Conservation (phyloP, 2,329 filamentous ascomycete species). For the Penicillium psychrosexuale region DNA sequence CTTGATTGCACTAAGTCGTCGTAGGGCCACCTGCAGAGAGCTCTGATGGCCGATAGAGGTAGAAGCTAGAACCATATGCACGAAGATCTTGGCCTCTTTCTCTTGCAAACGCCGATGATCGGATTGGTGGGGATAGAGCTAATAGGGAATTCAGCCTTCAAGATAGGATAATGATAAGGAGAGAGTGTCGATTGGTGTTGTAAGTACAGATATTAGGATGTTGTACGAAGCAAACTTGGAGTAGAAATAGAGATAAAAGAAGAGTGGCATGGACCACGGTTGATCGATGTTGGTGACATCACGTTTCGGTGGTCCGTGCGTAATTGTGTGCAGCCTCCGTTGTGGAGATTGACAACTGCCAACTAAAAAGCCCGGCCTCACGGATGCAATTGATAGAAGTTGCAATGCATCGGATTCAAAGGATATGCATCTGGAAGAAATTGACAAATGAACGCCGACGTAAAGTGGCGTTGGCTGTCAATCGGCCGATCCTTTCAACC, state of each 20-base stretch:
- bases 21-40: not conserved
- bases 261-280: not conserved
- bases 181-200: not conserved
- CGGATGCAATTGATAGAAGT: not conserved
- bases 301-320: slow-evolving; percentile 4
- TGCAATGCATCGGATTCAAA: not conserved
- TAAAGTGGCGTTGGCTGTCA: not conserved
- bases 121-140: not conserved
- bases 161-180: too few relatives aligned
- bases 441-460: not conserved
- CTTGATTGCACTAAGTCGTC: slow-evolving; percentile 1
- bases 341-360: not conserved
- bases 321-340: not conserved
- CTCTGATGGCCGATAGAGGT: not conserved
- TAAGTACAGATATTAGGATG: not conserved
- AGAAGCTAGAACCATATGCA: slow-evolving; percentile 1
- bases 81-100: not conserved
- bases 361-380: not conserved
- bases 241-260: slow-evolving; percentile 3
- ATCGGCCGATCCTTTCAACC: not conserved
- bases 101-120: not conserved
- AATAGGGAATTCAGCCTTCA: not conserved
- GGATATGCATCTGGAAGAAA: not conserved
- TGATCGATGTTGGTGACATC: slow-evolving; percentile 1
- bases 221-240: not conserved